A percentile compares a stretch with the other conserved stretches of the same genome.
These are phyloP conservation scores for Paradendryphiella salina DNA, from an alignment of 2,329 filamentous ascomycete species.

Conservation along the genomic window DNA sequence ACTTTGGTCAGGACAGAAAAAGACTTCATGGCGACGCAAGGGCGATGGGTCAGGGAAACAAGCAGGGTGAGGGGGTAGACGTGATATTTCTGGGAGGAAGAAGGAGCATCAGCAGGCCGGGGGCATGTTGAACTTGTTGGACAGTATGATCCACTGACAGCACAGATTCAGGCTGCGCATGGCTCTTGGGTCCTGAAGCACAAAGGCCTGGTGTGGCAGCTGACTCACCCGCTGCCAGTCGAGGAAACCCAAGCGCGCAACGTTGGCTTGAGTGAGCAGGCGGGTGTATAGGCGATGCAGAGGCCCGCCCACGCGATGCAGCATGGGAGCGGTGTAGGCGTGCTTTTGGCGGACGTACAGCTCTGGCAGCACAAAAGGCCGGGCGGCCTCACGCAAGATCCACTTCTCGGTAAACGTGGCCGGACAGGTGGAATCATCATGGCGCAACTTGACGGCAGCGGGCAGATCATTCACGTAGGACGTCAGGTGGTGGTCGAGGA, in stretches of 20 bases:
- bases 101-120: not conserved
- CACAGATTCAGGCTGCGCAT: not conserved
- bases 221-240: conserved; percentile 32
- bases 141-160: not conserved
- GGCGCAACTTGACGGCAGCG: conserved; percentile 45
- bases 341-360: conserved; percentile 55
- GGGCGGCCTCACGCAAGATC: conserved; percentile 55
- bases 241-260: conserved; percentile 36
- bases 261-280: conserved; percentile 29
- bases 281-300: conserved; percentile 44
- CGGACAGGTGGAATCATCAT: conserved; percentile 12
- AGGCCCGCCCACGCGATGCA: conserved; percentile 50
- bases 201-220: not conserved
- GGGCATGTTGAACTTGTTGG: not conserved
- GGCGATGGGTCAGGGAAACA: not conserved
- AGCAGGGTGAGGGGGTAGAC: not conserved
- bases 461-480: conserved; percentile 47
- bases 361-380: conserved; percentile 57
- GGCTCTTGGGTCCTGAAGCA: not conserved
- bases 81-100: not conserved
- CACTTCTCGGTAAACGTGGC: conserved; percentile 51
- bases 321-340: conserved; percentile 52
- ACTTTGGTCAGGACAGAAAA: not conserved
- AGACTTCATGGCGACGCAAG: not conserved
- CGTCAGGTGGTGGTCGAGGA: conserved; percentile 47